Base-by-base conservation (phyloP, 148 eudicot genomes). In the Nepenthes gracilis region DNA sequence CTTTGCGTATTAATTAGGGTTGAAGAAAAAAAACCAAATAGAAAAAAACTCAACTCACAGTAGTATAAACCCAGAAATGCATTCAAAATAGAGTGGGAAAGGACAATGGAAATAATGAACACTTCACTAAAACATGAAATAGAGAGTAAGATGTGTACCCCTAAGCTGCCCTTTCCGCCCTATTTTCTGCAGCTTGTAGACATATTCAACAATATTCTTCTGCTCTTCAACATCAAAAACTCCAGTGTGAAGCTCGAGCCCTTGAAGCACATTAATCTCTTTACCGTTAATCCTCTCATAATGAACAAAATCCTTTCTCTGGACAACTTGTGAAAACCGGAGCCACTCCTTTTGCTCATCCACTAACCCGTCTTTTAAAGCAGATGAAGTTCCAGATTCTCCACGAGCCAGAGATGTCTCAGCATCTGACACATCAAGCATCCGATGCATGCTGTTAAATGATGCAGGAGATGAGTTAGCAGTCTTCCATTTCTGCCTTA, bases 81-180 rank as follows among this genome's bases (percentile, higher is more conserved):
- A 23, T 23, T 23, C 23, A 23, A n/a, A 49, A 49, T 0, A 49
- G 53, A 49, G 15, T 10, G n/a, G 11, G 53, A 49, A 23, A 49
- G 40, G 40, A 61, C 33, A 33, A 59, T 12, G 0, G 9, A 6
- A 12, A 23, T 23, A 23, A 23, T 23, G 23, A 23, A 4, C n/a
- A 55, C 34, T 14, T 64, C 36, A 33, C 5, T 2, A 40, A 9
- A 6, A 51, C 12, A 15, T n/a, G 43, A 36, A 9, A 33, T 43
- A 63, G 1, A 49, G 7, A 2, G 43, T 33, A n/a, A 54, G 2
- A 66, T 52, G n/a, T 74, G 54, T 77, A 81, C 86, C 75, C 76
- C 75, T 73, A 67, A 85, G 85, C 68, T 75, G 82, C 37, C 82
- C 70, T 11, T 74, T 75, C 51, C 58, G 80, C 11, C 90, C 90